Evolutionary conservation across 148 eudicot genomes (phyloP).

Genomic region (Talinum fruticosum): DNA sequence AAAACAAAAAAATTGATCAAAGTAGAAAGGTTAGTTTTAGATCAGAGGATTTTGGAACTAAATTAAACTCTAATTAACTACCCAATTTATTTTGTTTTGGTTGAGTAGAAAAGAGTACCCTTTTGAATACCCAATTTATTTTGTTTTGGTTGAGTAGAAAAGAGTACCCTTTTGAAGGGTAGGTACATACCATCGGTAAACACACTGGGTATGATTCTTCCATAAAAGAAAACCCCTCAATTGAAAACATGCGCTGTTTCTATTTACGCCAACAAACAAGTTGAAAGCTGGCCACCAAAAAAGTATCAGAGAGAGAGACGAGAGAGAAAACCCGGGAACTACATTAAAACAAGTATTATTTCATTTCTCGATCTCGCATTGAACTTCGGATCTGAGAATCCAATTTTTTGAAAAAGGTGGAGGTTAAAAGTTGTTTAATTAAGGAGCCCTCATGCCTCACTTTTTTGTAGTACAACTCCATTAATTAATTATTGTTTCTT

Average conservation of each 20-base stretch:
- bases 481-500: conserved; percentile 8
- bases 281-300: background rate
- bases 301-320: background rate
- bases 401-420: background rate
- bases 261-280: background rate
- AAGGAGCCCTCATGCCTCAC: background rate
- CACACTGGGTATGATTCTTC: background rate
- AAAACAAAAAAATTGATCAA: too few relatives aligned
- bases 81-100: background rate
- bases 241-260: background rate
- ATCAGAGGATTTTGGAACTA: background rate
- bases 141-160: background rate
- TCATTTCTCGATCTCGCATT: background rate
- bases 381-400: background rate
- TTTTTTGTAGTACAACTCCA: conserved; percentile 2
- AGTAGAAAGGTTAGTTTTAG: background rate
- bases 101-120: background rate
- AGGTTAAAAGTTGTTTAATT: background rate
- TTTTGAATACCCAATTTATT: background rate
- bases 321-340: background rate
- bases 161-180: background rate
- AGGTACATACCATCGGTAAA: background rate
- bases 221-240: background rate
- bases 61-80: too few relatives aligned
- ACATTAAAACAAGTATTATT: background rate